Percentiles rank a stretch among this genome's conserved stretches.
These are phyloP conservation scores for Cucurbita maxima DNA, from an alignment of 306 rosid genomes.

Conservation along the genomic window DNA sequence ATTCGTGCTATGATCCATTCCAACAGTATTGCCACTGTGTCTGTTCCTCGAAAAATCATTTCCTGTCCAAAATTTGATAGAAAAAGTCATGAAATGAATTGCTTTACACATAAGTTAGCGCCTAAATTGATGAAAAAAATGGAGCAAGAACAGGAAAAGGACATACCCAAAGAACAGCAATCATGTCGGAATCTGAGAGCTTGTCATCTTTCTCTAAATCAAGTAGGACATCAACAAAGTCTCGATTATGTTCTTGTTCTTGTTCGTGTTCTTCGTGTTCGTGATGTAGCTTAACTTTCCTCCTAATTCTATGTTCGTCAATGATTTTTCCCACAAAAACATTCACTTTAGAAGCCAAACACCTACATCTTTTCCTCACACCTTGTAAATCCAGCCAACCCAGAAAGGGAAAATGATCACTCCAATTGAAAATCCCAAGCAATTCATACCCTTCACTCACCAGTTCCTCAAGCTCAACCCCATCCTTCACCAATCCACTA, in stretches of 20 bases:
- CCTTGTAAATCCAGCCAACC: constrained; percentile 28
- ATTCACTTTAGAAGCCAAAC: constrained; percentile 15
- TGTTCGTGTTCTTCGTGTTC: neutral
- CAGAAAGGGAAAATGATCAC: constrained; percentile 24
- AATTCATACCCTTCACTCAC: constrained; percentile 28
- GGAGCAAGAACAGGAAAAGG: neutral
- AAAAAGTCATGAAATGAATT: neutral
- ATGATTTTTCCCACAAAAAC: constrained; percentile 21
- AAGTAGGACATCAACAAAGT: constrained; percentile 31
- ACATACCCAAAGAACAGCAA: constrained; percentile 29
- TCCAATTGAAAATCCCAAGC: constrained; percentile 23
- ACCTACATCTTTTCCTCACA: constrained; percentile 17
- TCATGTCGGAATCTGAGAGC: constrained; percentile 24
- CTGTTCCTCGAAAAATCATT: constrained; percentile 38
- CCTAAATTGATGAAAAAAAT: neutral
- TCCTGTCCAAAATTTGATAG: constrained; percentile 8
- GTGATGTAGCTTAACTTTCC: neutral
- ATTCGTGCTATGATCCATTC: constrained; percentile 32
- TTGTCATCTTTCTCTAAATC: constrained; percentile 14
- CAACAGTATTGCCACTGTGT: constrained; percentile 24
- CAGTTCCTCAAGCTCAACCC: constrained; percentile 16
- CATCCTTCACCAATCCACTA: neutral
- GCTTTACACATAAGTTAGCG: neutral
- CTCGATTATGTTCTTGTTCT: neutral
- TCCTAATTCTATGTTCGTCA: constrained; percentile 16